Evolutionary conservation across 2,329 filamentous ascomycete species (phyloP).

Genomic region (Cladophialophora bantiana): DNA sequence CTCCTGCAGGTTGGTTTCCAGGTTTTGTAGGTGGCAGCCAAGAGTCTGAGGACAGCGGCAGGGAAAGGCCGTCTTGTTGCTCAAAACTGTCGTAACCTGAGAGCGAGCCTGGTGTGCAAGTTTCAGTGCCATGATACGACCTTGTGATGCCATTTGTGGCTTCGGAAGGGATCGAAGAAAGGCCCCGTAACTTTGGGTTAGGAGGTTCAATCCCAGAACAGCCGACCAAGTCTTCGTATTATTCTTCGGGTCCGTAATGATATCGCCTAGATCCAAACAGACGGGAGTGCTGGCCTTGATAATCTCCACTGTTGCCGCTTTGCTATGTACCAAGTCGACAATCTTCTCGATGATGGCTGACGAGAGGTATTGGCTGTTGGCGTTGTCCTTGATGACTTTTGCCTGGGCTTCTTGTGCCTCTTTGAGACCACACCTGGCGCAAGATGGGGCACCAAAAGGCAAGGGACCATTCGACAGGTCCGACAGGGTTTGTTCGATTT

Average conservation of each 20-base stretch:
- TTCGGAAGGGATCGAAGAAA: constrained; percentile 31
- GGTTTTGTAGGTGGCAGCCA: constrained; percentile 41
- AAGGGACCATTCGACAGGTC: constrained; percentile 18
- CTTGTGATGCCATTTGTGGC: constrained; percentile 28
- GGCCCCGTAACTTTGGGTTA: constrained; percentile 37
- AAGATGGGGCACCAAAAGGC: constrained; percentile 18
- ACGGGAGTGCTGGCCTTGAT: constrained; percentile 35
- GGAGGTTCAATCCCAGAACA: constrained; percentile 38
- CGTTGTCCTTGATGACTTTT: not conserved
- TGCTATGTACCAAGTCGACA: constrained; percentile 31
- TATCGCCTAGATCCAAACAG: constrained; percentile 37
- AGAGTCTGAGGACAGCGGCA: constrained; percentile 43
- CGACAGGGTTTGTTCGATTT: constrained; percentile 23
- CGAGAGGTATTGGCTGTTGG: constrained; percentile 14
- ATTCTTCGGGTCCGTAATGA: constrained; percentile 33
- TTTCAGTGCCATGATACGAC: constrained; percentile 40
- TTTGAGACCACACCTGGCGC: constrained; percentile 31
- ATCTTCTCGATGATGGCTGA: constrained; percentile 40
- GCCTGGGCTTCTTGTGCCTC: constrained; percentile 30
- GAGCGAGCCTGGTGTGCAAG: constrained; percentile 40
- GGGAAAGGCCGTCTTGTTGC: constrained; percentile 40
- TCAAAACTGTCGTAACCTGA: constrained; percentile 35
- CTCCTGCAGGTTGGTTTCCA: constrained; percentile 37
- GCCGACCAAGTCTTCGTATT: constrained; percentile 33
- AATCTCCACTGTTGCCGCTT: constrained; percentile 24